Evolutionary conservation across 1,139 yeast species (phyloP).

Genomic region (Debaryomyces nepalensis): DNA sequence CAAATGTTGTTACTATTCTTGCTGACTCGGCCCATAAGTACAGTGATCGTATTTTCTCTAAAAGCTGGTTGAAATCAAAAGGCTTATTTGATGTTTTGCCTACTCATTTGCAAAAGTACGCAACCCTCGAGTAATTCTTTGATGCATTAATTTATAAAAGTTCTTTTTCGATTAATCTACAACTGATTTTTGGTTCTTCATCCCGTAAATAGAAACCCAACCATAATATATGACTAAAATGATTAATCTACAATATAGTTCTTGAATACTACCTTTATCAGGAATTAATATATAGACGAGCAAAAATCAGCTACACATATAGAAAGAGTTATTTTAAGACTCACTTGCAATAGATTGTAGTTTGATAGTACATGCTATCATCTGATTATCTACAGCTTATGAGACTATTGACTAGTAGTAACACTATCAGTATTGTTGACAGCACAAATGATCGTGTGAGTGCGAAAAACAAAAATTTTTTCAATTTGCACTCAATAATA

Average conservation of each 20-base stretch:
- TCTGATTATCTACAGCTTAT: too few relatives aligned
- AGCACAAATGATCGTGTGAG: conserved; percentile 13
- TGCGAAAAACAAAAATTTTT: conserved; percentile 16
- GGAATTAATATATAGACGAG: too few relatives aligned
- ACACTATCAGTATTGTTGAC: not conserved
- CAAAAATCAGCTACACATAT: too few relatives aligned
- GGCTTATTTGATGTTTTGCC: conserved; percentile 70
- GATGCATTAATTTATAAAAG: not conserved
- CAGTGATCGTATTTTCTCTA: conserved; percentile 77
- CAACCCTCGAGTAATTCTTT: conserved; percentile 33
- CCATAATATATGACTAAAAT: too few relatives aligned
- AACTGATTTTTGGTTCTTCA: too few relatives aligned
- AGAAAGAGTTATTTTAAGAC: too few relatives aligned
- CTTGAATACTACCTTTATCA: too few relatives aligned
- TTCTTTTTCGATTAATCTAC: too few relatives aligned
- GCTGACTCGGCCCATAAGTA: conserved; percentile 92
- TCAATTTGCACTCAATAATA: conserved; percentile 3
- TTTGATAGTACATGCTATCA: too few relatives aligned
- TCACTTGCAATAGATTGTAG: too few relatives aligned
- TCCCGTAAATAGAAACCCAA: too few relatives aligned
- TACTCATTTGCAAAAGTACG: conserved; percentile 69
- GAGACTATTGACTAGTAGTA: not conserved
- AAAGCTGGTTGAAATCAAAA: conserved; percentile 75
- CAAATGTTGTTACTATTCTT: conserved; percentile 82
- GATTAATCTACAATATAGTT: too few relatives aligned